phyloP scores from a whole-genome alignment of 768 basidiomycete genomes.

The Cyclocybe aegerita region DNA sequence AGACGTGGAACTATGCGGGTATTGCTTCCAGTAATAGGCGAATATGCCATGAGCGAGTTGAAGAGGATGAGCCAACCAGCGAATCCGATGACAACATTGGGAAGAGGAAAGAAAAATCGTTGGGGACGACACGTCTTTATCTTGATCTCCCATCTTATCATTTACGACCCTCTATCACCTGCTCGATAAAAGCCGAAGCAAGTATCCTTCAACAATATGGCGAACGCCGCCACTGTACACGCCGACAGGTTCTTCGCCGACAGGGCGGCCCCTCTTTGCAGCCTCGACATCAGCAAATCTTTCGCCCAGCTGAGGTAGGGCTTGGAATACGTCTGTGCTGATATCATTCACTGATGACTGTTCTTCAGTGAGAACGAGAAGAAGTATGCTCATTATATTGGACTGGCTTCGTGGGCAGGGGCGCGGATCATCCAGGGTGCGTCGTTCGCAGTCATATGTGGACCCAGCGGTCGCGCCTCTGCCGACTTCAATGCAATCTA shows the following conservation, averaged over 20 bases:
- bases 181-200: neutral
- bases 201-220: constrained; percentile 23
- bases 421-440: constrained; percentile 73
- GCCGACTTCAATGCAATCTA: neutral
- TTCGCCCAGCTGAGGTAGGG: constrained; percentile 67
- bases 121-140: too few species aligned
- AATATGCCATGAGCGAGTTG: too few species aligned
- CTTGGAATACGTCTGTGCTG: constrained; percentile 6
- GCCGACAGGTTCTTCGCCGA: constrained; percentile 75
- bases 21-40: too few species aligned
- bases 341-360: constrained; percentile 7
- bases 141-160: too few species aligned
- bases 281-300: constrained; percentile 63
- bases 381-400: constrained; percentile 74
- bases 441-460: neutral
- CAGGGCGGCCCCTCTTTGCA: constrained; percentile 71
- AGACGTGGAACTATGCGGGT: too few species aligned
- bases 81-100: too few species aligned
- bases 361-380: constrained; percentile 64
- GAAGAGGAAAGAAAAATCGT: too few species aligned
- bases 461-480: neutral
- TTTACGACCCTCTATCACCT: too few species aligned
- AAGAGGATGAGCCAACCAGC: too few species aligned
- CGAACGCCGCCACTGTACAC: constrained; percentile 27
- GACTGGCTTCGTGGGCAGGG: constrained; percentile 80